Percentiles rank a stretch among this genome's conserved stretches.
These are phyloP conservation scores for Calonectria pteridis DNA, from an alignment of 2,329 filamentous ascomycete genomes.

Conservation along the genomic window DNA sequence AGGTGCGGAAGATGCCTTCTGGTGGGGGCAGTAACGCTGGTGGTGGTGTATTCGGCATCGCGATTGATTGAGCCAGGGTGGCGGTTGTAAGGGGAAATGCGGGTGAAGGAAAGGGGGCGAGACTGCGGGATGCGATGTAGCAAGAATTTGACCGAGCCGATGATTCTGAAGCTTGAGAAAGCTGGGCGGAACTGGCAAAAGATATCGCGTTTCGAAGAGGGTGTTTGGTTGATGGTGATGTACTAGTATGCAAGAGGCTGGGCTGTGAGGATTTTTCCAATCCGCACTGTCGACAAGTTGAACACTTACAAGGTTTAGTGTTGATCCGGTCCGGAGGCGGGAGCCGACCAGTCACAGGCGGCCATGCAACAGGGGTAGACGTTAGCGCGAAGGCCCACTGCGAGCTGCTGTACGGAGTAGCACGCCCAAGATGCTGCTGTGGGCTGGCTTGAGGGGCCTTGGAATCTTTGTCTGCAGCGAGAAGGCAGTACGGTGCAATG, in stretches of 20 bases:
- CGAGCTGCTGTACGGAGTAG: slow-evolving; percentile 20
- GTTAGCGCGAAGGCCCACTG: slow-evolving; percentile 25
- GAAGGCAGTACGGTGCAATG: not conserved
- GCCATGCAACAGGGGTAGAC: slow-evolving; percentile 32
- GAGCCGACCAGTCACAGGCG: slow-evolving; percentile 45
- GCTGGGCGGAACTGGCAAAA: slow-evolving; percentile 21
- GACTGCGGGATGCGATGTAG: slow-evolving; percentile 25
- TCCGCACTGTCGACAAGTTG: slow-evolving; percentile 55
- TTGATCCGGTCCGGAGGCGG: slow-evolving; percentile 52
- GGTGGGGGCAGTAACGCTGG: slow-evolving; percentile 66
- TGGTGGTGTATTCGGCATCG: slow-evolving; percentile 62
- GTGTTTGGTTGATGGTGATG: slow-evolving; percentile 41
- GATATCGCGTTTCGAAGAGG: slow-evolving; percentile 40
- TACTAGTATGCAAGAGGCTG: slow-evolving; percentile 48
- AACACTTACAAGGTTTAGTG: slow-evolving; percentile 53
- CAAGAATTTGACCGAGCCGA: slow-evolving; percentile 20
- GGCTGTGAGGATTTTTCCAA: slow-evolving; percentile 57
- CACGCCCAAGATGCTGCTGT: not conserved
- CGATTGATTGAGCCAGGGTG: slow-evolving; percentile 50
- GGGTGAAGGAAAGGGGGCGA: slow-evolving; percentile 40
- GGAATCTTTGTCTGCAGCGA: not conserved
- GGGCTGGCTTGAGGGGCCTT: not conserved
- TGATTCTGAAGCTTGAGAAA: slow-evolving; percentile 25
- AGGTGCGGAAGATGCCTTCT: slow-evolving; percentile 70
- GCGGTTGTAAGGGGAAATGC: slow-evolving; percentile 46